Evolutionary conservation across 75 land plant genomes (phyloP), one percentile per base, ranked within the genome.

Genomic region (Isoetes taiwanensis): DNA sequence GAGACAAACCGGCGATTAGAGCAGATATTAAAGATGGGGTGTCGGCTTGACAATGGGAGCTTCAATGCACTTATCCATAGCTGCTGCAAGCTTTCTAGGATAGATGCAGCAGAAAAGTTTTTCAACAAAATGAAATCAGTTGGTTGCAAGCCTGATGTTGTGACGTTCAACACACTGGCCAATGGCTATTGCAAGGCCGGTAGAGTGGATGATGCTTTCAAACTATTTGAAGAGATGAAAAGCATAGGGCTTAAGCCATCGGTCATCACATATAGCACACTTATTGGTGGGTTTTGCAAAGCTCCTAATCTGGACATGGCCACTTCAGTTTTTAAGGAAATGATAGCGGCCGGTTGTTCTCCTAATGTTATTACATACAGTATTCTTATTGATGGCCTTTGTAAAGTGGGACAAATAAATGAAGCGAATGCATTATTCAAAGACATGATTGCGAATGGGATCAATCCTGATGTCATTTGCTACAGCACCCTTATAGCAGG

Each of bases 151-250:
- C 50, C 50, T 6, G 23, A 5, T 5, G 50, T 46, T 5, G 16
- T 46, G n/a, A 46, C 50, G 1, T 84, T 80, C 42, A 84, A 81
- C 50, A 61, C 84, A 30, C 52, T 84, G 11, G 46, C 81, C 10
- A 63, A 76, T 50, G 81, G 78, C 24, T 26, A 77, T 27, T 81
- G 88, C 61, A 80, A 77, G 53, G 63, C 81, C 30, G 78, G 77
- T 64, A 81, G 80, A 60, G 81, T 81, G 41, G 65, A 80, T 34
- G 77, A 78, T 59, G 88, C 88, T 4, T 78, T 80, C 58, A 80
- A 77, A 68, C 65, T 84, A 12, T 77, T 84, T 58, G 78, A 84
- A 25, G 29, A 20, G 0, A 72, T 78, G 88, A 65, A 62, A 26
- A 71, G 56, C 3, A 43, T 19, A 23, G 16, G 66, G 34, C 81